Conservation (phyloP, 2,329 filamentous ascomycete genomes). For the Aspergillus nomiae region DNA sequence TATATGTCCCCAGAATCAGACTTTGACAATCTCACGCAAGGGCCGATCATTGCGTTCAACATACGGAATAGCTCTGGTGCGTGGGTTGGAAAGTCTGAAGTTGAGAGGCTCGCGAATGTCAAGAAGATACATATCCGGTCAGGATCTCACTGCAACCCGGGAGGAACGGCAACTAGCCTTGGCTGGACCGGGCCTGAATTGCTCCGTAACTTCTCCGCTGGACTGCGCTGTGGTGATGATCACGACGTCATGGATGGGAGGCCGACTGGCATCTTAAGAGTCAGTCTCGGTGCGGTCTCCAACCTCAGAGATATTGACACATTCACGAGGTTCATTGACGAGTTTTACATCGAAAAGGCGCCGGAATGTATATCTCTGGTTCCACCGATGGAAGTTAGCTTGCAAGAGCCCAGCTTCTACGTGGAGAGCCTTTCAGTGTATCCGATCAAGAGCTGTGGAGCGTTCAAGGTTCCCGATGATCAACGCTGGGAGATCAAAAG, state of each 20-base stretch:
- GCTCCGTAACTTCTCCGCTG: conserved; percentile 78
- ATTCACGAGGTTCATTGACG: conserved; percentile 71
- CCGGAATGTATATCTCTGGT: conserved; percentile 21
- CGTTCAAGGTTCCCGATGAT: conserved; percentile 67
- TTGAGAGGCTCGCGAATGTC: conserved; percentile 81
- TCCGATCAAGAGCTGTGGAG: conserved; percentile 92
- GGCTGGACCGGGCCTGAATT: conserved; percentile 77
- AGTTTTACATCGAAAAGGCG: conserved; percentile 61
- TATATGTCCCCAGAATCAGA: conserved; percentile 54
- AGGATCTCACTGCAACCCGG: conserved; percentile 89
- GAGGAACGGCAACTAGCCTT: conserved; percentile 75
- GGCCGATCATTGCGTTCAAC: conserved; percentile 84
- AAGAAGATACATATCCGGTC: conserved; percentile 83
- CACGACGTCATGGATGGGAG: conserved; percentile 81
- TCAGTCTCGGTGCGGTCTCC: conserved; percentile 90
- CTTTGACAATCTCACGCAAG: conserved; percentile 56
- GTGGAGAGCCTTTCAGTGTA: conserved; percentile 74
- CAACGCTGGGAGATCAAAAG: conserved; percentile 72
- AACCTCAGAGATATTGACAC: conserved; percentile 70
- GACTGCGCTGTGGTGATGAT: conserved; percentile 80
- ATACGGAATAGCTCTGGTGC: conserved; percentile 66
- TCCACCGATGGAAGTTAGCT: conserved; percentile 14
- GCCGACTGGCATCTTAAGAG: conserved; percentile 82
- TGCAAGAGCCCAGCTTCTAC: conserved; percentile 39
- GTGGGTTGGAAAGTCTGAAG: conserved; percentile 79